Conservation (phyloP, 2,329 filamentous ascomycete genomes). For the Conoideocrella luteorostrata region DNA sequence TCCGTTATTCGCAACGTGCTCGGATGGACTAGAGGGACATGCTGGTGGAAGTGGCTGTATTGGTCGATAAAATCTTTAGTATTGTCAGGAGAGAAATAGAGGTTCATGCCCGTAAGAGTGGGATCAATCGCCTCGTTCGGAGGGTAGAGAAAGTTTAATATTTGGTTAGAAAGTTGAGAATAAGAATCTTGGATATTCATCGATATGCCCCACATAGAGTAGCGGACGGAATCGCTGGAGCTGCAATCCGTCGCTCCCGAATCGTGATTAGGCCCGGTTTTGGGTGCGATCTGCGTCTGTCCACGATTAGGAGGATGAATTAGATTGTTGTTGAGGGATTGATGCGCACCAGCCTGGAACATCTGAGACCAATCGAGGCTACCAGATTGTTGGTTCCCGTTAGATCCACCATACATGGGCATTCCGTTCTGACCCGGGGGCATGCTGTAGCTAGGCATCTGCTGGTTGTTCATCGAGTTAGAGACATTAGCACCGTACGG, state of each 20-base stretch:
- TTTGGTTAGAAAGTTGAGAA: constrained; percentile 47
- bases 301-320: constrained; percentile 51
- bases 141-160: constrained; percentile 51
- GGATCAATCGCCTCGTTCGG: constrained; percentile 40
- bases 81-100: constrained; percentile 60
- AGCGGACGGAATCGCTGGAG: constrained; percentile 38
- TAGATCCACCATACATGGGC: constrained; percentile 55
- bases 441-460: constrained; percentile 60
- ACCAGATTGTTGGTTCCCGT: constrained; percentile 54
- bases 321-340: constrained; percentile 56
- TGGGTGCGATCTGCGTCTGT: constrained; percentile 63
- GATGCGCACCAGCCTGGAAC: constrained; percentile 67
- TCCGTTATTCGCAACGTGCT: constrained; percentile 63
- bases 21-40: constrained; percentile 67
- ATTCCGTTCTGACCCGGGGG: constrained; percentile 56
- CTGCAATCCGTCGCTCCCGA: constrained; percentile 42
- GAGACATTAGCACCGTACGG: constrained; percentile 52
- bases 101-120: constrained; percentile 50
- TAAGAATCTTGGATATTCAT: constrained; percentile 44
- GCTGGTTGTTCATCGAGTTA: constrained; percentile 58
- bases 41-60: constrained; percentile 66
- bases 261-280: constrained; percentile 56
- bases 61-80: constrained; percentile 64
- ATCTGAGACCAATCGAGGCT: constrained; percentile 73
- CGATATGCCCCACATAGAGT: constrained; percentile 44